A percentile compares a stretch with the other conserved stretches of the same genome.
These are phyloP conservation scores for Phytophthora podocarpi DNA, from an alignment of 352 stramenopile genomes.

Conservation along the genomic window DNA sequence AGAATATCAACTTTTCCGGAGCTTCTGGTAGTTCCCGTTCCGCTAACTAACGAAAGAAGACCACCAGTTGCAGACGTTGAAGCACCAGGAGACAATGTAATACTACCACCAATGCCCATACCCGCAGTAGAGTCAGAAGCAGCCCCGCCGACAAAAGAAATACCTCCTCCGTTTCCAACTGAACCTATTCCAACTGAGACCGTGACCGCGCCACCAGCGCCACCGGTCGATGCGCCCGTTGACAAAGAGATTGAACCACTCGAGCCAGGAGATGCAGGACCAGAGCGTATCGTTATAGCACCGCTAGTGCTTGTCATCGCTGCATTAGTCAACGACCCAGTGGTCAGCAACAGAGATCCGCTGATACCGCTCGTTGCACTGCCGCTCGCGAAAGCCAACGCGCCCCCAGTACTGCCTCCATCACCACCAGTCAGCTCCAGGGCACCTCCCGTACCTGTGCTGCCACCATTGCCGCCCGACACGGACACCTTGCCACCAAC, in stretches of 20 bases:
- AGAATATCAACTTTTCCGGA: conserved; percentile 51
- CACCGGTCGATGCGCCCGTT: conserved; percentile 27
- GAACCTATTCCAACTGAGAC: conserved; percentile 36
- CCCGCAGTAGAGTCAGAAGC: conserved; percentile 16
- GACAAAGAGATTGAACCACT: conserved; percentile 31
- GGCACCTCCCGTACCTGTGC: conserved; percentile 15
- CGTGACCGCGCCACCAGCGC: conserved; percentile 26
- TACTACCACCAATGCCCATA: conserved; percentile 39
- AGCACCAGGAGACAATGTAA: conserved; percentile 41
- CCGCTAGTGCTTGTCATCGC: conserved; percentile 29
- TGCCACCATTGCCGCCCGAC: conserved; percentile 17
- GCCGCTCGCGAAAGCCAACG: conserved; percentile 30
- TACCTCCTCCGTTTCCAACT: conserved; percentile 33
- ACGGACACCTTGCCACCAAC: conserved; percentile 20
- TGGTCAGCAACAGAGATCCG: conserved; percentile 25
- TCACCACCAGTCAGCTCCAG: conserved; percentile 19
- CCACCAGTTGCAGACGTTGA: conserved; percentile 45
- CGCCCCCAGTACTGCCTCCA: conserved; percentile 31
- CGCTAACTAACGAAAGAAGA: conserved; percentile 40
- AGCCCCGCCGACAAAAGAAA: conserved; percentile 26
- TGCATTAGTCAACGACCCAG: conserved; percentile 12
- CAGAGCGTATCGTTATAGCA: conserved; percentile 36
- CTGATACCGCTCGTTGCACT: conserved; percentile 23
- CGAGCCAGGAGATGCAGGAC: conserved; percentile 22
- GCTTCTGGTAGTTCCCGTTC: conserved; percentile 41